phyloP scores from a whole-genome alignment of 1,284 basidiomycete species.

The Irpex lacteus region DNA sequence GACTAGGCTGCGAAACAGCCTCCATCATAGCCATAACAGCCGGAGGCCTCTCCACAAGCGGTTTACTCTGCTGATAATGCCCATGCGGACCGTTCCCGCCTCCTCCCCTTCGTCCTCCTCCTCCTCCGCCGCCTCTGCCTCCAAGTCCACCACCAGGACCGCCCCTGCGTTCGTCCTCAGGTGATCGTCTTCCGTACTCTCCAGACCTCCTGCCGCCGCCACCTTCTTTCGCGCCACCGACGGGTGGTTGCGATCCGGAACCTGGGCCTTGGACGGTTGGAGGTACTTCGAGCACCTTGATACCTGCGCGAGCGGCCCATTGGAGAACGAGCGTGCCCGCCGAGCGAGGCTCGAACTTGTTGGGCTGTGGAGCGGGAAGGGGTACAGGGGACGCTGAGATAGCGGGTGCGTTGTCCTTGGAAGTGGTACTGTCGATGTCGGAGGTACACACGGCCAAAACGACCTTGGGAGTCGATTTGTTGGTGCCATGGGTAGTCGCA shows the following conservation, averaged over 20 bases:
- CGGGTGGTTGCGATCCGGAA: slow-evolving; percentile 13
- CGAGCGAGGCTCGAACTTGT: slow-evolving; percentile 63
- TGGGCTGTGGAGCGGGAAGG: slow-evolving; percentile 56
- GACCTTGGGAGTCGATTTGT: slow-evolving; percentile 37
- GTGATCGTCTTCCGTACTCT: slow-evolving; percentile 22
- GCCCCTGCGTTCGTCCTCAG: slow-evolving; percentile 24
- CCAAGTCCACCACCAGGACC: background rate
- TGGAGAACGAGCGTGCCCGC: slow-evolving; percentile 56
- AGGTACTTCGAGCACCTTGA: slow-evolving; percentile 54
- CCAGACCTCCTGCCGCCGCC: slow-evolving; percentile 15
- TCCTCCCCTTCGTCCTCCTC: slow-evolving; percentile 21
- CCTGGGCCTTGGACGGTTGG: slow-evolving; percentile 24
- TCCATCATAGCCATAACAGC: slow-evolving; percentile 76
- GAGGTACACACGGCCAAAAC: slow-evolving; percentile 49
- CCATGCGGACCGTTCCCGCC: slow-evolving; percentile 16
- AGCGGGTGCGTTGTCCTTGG: slow-evolving; percentile 27
- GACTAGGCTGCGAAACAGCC: slow-evolving; percentile 64
- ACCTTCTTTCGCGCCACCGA: background rate
- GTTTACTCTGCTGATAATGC: slow-evolving; percentile 20
- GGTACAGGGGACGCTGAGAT: slow-evolving; percentile 53
- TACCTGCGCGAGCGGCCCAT: slow-evolving; percentile 64
- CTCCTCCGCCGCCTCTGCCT: slow-evolving; percentile 29
- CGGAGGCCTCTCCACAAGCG: slow-evolving; percentile 67
- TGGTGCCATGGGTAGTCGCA: background rate
- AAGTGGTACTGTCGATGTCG: slow-evolving; percentile 28